A percentile compares a stretch with the other conserved stretches of the same genome.
phyloP scores from a whole-genome alignment of 164 flowering plant species.

The Stephania japonica region DNA sequence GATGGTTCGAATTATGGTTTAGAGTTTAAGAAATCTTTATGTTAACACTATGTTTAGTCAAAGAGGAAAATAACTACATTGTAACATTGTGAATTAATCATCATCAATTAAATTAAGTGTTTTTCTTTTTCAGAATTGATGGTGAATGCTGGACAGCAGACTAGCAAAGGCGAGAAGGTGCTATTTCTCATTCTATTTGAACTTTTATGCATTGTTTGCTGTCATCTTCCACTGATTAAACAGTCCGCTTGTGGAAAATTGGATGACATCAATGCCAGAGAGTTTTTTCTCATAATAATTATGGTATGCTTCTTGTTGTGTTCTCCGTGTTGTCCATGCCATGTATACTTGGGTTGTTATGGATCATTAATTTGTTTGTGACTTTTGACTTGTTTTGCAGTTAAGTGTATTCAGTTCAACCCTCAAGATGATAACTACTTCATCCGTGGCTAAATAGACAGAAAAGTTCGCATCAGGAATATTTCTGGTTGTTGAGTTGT shows the following conservation, averaged over 20 bases:
- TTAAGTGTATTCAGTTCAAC: slow-evolving; percentile 64
- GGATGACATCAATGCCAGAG: slow-evolving; percentile 60
- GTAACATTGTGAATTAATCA: no score
- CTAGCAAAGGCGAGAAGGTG: slow-evolving; percentile 87
- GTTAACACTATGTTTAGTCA: no score
- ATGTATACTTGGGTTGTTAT: slow-evolving; percentile 35
- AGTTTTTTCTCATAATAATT: slow-evolving; percentile 66
- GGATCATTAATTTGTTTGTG: slow-evolving; percentile 27
- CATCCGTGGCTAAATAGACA: slow-evolving; percentile 83
- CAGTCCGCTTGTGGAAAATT: slow-evolving; percentile 86
- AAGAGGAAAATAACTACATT: no score
- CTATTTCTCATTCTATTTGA: neutral
- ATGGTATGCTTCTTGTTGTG: slow-evolving; percentile 65
- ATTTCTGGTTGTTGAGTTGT: slow-evolving; percentile 43
- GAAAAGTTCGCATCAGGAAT: slow-evolving; percentile 82
- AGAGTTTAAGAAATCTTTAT: no score
- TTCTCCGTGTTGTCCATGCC: slow-evolving; percentile 30
- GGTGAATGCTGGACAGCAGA: slow-evolving; percentile 89
- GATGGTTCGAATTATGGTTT: no score
- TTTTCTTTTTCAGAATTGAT: slow-evolving; percentile 95
- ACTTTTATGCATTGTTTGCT: slow-evolving; percentile 57
- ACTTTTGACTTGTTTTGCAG: slow-evolving; percentile 32
- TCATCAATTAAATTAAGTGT: slow-evolving; percentile 77
- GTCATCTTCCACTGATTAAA: slow-evolving; percentile 81
- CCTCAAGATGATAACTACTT: slow-evolving; percentile 63